Percentiles rank a stretch among this genome's conserved stretches.
Conservation (phyloP, 176 grass and related monocot genomes). For the Stipa capillata region DNA sequence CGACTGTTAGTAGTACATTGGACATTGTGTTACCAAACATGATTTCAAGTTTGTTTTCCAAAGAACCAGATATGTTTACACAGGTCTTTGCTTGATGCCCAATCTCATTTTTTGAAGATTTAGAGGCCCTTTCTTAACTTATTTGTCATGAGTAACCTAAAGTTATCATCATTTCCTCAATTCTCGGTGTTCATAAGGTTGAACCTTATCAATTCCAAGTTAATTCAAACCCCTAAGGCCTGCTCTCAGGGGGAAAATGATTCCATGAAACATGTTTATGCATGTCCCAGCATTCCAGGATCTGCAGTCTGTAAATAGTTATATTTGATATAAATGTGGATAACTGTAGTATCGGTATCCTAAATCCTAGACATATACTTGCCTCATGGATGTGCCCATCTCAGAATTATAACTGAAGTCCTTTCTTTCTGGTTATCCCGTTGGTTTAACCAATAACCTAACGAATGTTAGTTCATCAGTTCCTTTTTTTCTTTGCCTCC, state of each 20-base stretch:
- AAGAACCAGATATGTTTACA: neutral
- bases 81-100: neutral
- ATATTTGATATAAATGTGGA: neutral
- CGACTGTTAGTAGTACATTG: neutral
- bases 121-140: neutral
- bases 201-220: neutral
- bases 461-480: neutral
- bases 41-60: neutral
- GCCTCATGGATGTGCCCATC: neutral
- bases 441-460: neutral
- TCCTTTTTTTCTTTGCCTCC: neutral
- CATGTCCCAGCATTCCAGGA: neutral
- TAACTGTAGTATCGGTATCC: neutral
- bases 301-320: neutral
- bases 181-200: neutral
- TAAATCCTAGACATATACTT: neutral
- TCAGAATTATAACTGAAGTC: neutral
- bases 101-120: neutral
- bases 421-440: neutral
- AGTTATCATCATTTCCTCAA: neutral
- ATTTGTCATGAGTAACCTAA: neutral
- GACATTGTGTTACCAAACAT: neutral
- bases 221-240: neutral
- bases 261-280: neutral
- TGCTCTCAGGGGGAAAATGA: neutral